These are phyloP conservation scores for Pseudozyma thailandica DNA, from an alignment of 1,284 basidiomycete genomes.

Conservation along the genomic window DNA sequence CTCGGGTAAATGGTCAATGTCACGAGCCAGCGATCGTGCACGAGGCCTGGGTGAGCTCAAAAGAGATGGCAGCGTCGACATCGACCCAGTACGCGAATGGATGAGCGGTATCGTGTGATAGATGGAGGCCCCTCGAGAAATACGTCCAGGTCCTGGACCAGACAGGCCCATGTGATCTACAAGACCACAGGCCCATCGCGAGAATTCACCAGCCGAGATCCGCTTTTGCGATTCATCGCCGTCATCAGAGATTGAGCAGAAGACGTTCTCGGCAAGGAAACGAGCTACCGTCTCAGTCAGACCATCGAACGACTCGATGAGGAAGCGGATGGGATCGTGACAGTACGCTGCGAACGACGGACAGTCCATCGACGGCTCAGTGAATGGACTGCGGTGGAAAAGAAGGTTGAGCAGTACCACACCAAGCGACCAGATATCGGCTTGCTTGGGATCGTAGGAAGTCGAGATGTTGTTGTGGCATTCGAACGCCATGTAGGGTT, in stretches of 20 bases:
- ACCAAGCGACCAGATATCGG: conserved; percentile 98
- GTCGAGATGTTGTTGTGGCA: conserved; percentile 96
- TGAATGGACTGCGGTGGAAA: conserved; percentile 98
- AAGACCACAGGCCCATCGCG: conserved; percentile 83
- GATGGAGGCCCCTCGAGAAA: conserved; percentile 48
- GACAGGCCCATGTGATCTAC: conserved; percentile 71
- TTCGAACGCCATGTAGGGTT: conserved; percentile 99
- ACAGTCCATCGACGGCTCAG: conserved; percentile 83
- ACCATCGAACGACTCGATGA: conserved; percentile 88
- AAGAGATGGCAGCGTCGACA: conserved; percentile 43
- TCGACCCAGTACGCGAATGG: conserved; percentile 48
- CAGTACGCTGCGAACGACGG: conserved; percentile 85
- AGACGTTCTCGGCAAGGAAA: conserved; percentile 85
- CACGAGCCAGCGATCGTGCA: conserved; percentile 29
- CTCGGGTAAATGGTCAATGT: conserved; percentile 24
- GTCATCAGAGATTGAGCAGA: conserved; percentile 79
- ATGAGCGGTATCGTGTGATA: conserved; percentile 47
- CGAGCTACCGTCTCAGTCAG: conserved; percentile 87
- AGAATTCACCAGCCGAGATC: conserved; percentile 84
- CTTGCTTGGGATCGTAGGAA: conserved; percentile 89
- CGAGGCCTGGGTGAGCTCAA: conserved; percentile 43
- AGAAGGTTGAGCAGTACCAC: conserved; percentile 99
- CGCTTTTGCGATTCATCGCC: conserved; percentile 70
- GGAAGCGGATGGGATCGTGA: conserved; percentile 82
- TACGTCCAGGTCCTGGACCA: conserved; percentile 21